Conservation (phyloP, 2,329 filamentous ascomycete species). For the Diaporthe citrichinensis region DNA sequence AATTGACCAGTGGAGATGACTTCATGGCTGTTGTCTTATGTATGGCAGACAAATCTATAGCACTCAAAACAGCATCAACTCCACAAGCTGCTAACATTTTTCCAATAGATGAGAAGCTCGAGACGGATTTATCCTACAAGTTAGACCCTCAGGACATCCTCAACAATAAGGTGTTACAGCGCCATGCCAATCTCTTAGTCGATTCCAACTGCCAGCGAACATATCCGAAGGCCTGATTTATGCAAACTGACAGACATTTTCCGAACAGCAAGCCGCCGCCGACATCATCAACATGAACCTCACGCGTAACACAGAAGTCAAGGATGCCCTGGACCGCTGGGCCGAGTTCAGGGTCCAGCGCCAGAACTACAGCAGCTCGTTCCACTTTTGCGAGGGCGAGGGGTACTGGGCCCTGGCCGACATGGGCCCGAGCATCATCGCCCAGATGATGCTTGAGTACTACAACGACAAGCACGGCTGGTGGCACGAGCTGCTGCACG, state of each 20-base stretch:
- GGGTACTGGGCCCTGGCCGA: background rate
- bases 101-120: background rate
- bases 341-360: background rate
- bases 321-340: background rate
- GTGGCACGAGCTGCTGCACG: constrained; percentile 29
- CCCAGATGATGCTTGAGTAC: constrained; percentile 8
- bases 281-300: background rate
- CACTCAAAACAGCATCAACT: background rate
- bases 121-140: background rate
- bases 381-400: background rate
- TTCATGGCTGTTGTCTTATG: background rate
- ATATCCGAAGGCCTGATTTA: background rate
- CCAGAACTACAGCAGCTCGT: background rate
- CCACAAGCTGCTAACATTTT: background rate
- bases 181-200: background rate
- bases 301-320: background rate
- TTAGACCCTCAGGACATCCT: background rate
- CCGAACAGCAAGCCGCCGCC: background rate
- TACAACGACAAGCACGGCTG: background rate
- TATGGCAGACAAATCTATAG: background rate
- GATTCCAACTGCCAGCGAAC: background rate
- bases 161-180: background rate
- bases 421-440: background rate
- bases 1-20: constrained; percentile 1
- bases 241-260: background rate